These are phyloP conservation scores for Beauveria varroae DNA, from an alignment of 2,329 filamentous ascomycete genomes.

Conservation along the genomic window DNA sequence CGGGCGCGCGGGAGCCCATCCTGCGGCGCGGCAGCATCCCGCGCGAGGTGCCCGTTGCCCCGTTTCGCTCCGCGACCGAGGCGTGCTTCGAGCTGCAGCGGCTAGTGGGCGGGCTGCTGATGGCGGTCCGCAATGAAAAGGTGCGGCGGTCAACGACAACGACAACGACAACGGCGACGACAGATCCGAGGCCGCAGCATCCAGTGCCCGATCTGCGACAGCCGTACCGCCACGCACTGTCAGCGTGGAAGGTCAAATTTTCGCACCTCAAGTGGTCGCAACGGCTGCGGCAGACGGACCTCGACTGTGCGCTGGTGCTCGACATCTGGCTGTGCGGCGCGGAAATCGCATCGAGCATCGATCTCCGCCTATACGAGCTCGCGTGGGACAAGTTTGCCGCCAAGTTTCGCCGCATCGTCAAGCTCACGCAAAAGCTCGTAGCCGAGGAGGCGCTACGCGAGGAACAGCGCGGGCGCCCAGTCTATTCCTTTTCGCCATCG, in stretches of 20 bases:
- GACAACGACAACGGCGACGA: neutral
- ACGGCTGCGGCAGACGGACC: constrained; percentile 6
- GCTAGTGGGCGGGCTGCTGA: constrained; percentile 1
- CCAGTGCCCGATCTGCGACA: neutral
- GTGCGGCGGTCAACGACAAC: constrained; percentile 2
- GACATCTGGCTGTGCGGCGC: constrained; percentile 9
- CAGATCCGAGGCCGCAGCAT: too few species aligned
- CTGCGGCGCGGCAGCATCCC: neutral
- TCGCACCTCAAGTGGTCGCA: constrained; percentile 9
- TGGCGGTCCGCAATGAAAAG: constrained; percentile 1
- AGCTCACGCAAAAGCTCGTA: constrained; percentile 5
- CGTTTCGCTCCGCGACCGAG: constrained; percentile 8
- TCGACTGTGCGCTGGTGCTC: constrained; percentile 8
- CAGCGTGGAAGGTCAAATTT: constrained; percentile 10
- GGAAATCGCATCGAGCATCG: constrained; percentile 6
- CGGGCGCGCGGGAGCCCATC: neutral
- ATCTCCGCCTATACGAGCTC: constrained; percentile 6
- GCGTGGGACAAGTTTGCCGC: constrained; percentile 9
- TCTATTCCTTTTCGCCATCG: constrained; percentile 7
- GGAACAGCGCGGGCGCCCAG: neutral
- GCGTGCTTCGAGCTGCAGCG: constrained; percentile 11
- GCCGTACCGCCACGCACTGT: constrained; percentile 4
- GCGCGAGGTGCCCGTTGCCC: neutral
- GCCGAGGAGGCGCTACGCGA: constrained; percentile 1
- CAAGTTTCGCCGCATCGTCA: constrained; percentile 1